These are phyloP conservation scores for Rhizomucor miehei DNA, from an alignment of 371 early-diverging fungal species.

Conservation along the genomic window DNA sequence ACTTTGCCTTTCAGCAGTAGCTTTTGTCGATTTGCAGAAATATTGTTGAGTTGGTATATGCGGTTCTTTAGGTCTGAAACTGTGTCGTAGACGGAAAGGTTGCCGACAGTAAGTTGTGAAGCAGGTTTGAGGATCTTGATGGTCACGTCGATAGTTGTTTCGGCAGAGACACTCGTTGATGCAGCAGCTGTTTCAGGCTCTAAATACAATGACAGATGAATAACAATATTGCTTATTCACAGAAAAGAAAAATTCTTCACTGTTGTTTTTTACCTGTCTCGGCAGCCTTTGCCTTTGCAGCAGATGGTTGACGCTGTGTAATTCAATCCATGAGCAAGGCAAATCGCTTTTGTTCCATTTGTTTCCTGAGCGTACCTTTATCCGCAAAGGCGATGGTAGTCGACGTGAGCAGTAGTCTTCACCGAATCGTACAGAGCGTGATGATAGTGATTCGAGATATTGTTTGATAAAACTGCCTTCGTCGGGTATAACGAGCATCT, in stretches of 20 bases:
- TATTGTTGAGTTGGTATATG: constrained; percentile 36
- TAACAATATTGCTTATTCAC: neutral
- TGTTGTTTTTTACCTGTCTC: too few species aligned
- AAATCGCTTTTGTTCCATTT: neutral
- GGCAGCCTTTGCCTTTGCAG: neutral
- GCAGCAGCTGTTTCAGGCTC: neutral
- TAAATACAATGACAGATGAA: neutral
- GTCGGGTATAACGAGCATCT: constrained; percentile 15
- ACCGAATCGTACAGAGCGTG: constrained; percentile 45
- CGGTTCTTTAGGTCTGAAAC: constrained; percentile 43
- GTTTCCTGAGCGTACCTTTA: constrained; percentile 29
- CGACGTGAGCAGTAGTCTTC: constrained; percentile 34
- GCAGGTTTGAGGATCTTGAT: constrained; percentile 49
- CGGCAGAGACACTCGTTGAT: neutral
- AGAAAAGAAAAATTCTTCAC: too few species aligned
- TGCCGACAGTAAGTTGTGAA: constrained; percentile 32
- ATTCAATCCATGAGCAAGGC: neutral
- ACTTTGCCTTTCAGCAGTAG: constrained; percentile 65
- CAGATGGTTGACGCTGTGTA: neutral
- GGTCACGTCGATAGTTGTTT: constrained; percentile 18
- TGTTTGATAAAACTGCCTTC: constrained; percentile 35
- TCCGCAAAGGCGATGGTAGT: constrained; percentile 25
- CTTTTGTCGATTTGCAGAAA: constrained; percentile 46
- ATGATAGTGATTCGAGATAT: constrained; percentile 35
- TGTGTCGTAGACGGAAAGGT: constrained; percentile 24